These are phyloP conservation scores for Thuja plicata DNA, from an alignment of 83 land plant genomes.

Conservation along the genomic window DNA sequence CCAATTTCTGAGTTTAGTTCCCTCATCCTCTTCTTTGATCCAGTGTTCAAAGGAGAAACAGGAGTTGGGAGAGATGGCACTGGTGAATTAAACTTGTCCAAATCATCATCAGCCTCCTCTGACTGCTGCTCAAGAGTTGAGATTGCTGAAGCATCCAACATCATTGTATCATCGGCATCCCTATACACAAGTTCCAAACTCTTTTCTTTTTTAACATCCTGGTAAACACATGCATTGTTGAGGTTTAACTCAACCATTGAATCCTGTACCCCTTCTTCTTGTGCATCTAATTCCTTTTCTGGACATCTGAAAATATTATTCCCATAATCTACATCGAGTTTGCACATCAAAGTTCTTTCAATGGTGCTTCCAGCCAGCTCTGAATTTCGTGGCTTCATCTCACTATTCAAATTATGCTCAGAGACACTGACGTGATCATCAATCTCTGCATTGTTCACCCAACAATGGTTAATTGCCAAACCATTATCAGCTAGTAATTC, in stretches of 20 bases:
- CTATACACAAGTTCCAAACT: neutral
- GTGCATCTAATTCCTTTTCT: neutral
- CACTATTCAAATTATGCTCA: neutral
- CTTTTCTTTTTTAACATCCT: neutral
- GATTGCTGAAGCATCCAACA: constrained; percentile 26
- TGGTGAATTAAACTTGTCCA: neutral
- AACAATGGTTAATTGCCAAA: neutral
- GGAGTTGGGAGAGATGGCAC: neutral
- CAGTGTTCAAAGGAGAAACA: constrained; percentile 18
- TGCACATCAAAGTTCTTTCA: neutral
- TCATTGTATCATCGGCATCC: neutral
- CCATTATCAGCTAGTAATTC: neutral
- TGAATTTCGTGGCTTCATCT: neutral
- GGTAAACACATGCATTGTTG: neutral
- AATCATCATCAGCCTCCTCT: neutral
- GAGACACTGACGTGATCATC: neutral
- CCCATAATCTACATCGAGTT: neutral
- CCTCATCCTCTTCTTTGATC: constrained; percentile 17
- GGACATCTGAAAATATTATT: neutral
- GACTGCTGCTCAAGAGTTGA: constrained; percentile 11
- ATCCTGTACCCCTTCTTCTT: constrained; percentile 1
- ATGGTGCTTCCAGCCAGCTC: neutral
- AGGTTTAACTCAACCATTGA: neutral
- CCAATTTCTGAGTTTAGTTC: constrained; percentile 1
- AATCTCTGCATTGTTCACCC: neutral